Conservation (phyloP, 768 basidiomycete genomes). For the Rhizopogon vinicolor region DNA sequence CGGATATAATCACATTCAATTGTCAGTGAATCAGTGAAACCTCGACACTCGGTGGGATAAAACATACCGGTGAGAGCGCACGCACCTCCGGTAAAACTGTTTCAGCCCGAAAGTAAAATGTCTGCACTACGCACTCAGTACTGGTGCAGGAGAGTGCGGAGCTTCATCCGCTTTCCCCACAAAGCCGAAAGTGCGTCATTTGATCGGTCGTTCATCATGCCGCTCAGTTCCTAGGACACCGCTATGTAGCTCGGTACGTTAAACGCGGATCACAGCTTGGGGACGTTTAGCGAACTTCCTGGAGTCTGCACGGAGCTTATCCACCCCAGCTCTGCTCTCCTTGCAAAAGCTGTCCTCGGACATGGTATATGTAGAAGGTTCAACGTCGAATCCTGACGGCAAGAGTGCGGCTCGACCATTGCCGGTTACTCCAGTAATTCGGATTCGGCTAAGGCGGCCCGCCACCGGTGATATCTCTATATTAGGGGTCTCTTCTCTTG, state of each 20-base stretch:
- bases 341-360: neutral
- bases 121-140: too few species aligned
- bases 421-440: neutral
- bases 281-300: neutral
- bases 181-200: neutral
- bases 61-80: neutral
- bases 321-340: neutral
- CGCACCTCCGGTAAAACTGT: too few species aligned
- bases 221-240: neutral
- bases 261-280: neutral
- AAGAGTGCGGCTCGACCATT: neutral
- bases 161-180: neutral
- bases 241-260: neutral
- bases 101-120: too few species aligned
- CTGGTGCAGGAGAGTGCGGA: neutral
- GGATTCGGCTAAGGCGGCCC: neutral
- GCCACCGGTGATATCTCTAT: neutral
- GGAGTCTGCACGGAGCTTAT: neutral
- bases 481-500: neutral
- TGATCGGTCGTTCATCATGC: neutral
- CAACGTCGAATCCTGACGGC: neutral
- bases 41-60: neutral
- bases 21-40: neutral
- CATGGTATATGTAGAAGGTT: neutral
- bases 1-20: conserved; percentile 1